Evolutionary conservation across 2,329 filamentous ascomycete genomes (phyloP).

Genomic region (Alternaria arborescens): DNA sequence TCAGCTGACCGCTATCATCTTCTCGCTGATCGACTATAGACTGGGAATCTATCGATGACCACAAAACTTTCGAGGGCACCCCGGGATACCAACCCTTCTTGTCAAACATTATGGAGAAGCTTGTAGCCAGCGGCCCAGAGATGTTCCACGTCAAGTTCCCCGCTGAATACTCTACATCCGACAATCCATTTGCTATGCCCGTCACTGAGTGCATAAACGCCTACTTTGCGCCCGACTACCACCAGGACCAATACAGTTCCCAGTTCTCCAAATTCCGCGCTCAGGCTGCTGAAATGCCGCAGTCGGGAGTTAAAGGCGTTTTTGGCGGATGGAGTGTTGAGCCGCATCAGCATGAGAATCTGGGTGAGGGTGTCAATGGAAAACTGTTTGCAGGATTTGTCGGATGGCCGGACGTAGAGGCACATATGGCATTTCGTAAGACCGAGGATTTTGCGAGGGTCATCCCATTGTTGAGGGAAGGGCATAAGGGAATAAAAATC

Average conservation of each 20-base stretch:
- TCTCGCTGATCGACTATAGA: slow-evolving; percentile 38
- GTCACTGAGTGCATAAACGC: slow-evolving; percentile 60
- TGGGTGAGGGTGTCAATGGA: slow-evolving; percentile 37
- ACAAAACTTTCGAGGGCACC: slow-evolving; percentile 53
- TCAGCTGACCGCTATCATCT: neutral
- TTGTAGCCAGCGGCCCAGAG: slow-evolving; percentile 36
- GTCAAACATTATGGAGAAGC: slow-evolving; percentile 31
- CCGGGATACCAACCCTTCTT: slow-evolving; percentile 53
- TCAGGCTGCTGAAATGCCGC: slow-evolving; percentile 41
- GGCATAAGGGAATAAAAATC: slow-evolving; percentile 55
- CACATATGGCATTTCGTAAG: slow-evolving; percentile 58
- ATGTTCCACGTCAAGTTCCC: slow-evolving; percentile 51
- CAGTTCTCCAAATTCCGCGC: slow-evolving; percentile 53
- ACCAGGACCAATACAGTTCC: slow-evolving; percentile 33
- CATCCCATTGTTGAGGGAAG: slow-evolving; percentile 55
- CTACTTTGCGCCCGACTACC: slow-evolving; percentile 51
- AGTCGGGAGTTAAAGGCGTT: slow-evolving; percentile 32
- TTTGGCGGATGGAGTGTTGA: slow-evolving; percentile 51
- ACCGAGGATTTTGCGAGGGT: slow-evolving; percentile 56
- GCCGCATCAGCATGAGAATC: slow-evolving; percentile 25
- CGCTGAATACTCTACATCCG: slow-evolving; percentile 13
- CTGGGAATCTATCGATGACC: slow-evolving; percentile 53
- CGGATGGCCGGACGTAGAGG: slow-evolving; percentile 62
- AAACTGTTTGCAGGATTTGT: slow-evolving; percentile 56
- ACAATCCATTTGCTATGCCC: slow-evolving; percentile 51